Conservation (phyloP, 306 rosid genomes). For the Abrus pulchellus region DNA sequence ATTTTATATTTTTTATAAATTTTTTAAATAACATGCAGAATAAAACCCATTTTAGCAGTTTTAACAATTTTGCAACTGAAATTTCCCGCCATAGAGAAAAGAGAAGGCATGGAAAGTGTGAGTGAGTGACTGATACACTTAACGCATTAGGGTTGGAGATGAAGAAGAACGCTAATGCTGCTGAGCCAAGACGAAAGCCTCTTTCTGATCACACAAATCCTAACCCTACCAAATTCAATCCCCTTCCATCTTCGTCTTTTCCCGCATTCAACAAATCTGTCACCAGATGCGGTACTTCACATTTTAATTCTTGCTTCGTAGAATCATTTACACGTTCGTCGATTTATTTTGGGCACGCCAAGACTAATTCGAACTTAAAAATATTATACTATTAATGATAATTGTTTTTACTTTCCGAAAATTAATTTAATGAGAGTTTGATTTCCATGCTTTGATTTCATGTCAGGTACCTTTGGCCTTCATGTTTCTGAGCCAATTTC, state of each 20-base stretch:
- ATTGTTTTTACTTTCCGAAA: not conserved
- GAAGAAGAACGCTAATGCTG: not conserved
- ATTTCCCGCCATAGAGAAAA: constrained; percentile 47
- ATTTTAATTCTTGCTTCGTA: not conserved
- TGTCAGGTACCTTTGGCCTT: constrained; percentile 46
- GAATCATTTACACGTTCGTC: not conserved
- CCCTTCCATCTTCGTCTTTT: constrained; percentile 43
- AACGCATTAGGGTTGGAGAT: not conserved
- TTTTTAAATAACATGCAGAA: too few relatives aligned
- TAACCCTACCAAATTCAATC: constrained; percentile 1
- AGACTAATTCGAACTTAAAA: not conserved
- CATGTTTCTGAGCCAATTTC: constrained; percentile 54
- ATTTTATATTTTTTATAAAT: too few relatives aligned
- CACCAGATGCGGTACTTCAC: constrained; percentile 17
- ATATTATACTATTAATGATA: not conserved
- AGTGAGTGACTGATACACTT: not conserved
- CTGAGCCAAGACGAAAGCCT: constrained; percentile 55
- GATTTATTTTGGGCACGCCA: not conserved
- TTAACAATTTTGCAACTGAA: not conserved
- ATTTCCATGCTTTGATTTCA: constrained; percentile 41
- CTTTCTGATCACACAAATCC: constrained; percentile 75
- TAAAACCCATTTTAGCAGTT: too few relatives aligned
- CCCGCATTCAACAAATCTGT: constrained; percentile 4
- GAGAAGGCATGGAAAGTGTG: constrained; percentile 9
- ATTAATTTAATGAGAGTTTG: not conserved